Evolutionary conservation across 768 basidiomycete genomes (phyloP).

Genomic region (Termitomyces sp.): DNA sequence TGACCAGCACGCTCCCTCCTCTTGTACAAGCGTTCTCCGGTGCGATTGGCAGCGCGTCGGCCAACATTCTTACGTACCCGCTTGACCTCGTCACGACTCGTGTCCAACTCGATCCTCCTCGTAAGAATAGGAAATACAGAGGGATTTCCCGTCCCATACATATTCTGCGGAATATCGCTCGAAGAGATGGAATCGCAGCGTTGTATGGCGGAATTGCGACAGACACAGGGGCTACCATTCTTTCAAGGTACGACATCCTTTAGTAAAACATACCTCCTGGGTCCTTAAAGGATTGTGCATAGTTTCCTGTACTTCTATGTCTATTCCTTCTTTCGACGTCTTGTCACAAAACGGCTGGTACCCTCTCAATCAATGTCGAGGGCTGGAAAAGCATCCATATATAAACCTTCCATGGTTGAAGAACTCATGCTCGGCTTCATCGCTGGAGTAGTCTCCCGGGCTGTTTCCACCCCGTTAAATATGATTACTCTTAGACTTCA

Average conservation of each 20-base stretch:
- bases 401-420: not conserved
- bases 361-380: not conserved
- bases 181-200: not conserved
- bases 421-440: not conserved
- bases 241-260: not conserved
- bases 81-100: slow-evolving; percentile 53
- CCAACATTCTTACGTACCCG: slow-evolving; percentile 48
- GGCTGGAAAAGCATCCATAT: not conserved
- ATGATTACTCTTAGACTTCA: not conserved
- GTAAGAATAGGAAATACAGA: not conserved
- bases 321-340: not conserved
- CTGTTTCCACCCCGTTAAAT: not conserved
- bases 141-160: not conserved
- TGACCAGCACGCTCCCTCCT: slow-evolving; percentile 57
- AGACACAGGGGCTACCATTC: not conserved
- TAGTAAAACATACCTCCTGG: not conserved
- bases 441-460: not conserved
- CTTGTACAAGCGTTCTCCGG: slow-evolving; percentile 37
- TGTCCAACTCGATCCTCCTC: slow-evolving; percentile 33
- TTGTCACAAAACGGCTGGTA: not conserved
- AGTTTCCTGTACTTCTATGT: not conserved
- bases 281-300: not conserved
- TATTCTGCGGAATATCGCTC: not conserved
- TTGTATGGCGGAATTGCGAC: not conserved
- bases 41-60: slow-evolving; percentile 47